These are phyloP conservation scores for Colletotrichum phormii DNA, from an alignment of 2,329 filamentous ascomycete genomes.

Conservation along the genomic window DNA sequence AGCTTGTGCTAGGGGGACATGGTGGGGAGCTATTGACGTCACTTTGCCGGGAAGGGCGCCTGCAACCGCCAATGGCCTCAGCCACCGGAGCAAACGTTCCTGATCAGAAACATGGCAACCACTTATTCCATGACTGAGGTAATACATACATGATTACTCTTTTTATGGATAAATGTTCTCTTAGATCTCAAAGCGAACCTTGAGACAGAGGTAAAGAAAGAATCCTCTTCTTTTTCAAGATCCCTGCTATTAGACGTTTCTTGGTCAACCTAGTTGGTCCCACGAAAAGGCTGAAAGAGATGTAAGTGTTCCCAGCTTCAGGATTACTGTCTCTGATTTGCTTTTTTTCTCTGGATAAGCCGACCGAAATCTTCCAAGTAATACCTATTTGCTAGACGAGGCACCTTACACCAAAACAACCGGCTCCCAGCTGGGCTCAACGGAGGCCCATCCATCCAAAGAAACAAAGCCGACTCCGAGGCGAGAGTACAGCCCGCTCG, in stretches of 20 bases:
- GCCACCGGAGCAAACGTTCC: not conserved
- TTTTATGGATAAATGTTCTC: not conserved
- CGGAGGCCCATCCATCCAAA: not conserved
- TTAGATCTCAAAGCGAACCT: too few species aligned
- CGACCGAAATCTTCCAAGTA: too few species aligned
- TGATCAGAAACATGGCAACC: not conserved
- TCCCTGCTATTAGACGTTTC: too few species aligned
- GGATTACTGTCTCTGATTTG: too few species aligned
- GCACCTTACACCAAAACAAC: not conserved
- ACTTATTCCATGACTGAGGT: not conserved
- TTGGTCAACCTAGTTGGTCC: too few species aligned
- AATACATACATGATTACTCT: not conserved
- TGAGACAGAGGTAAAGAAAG: too few species aligned
- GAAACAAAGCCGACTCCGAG: not conserved
- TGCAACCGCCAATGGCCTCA: not conserved
- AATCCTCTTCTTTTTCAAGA: too few species aligned
- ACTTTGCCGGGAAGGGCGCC: not conserved
- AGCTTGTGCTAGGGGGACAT: not conserved
- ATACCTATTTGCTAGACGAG: too few species aligned
- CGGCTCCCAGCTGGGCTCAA: not conserved
- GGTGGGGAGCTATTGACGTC: constrained; percentile 8
- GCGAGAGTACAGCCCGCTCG: not conserved
- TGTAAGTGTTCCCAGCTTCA: too few species aligned
- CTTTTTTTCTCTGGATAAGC: too few species aligned
- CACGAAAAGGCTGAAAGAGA: too few species aligned